phyloP scores from a whole-genome alignment of 2,329 filamentous ascomycete genomes.

The Apiospora marii region DNA sequence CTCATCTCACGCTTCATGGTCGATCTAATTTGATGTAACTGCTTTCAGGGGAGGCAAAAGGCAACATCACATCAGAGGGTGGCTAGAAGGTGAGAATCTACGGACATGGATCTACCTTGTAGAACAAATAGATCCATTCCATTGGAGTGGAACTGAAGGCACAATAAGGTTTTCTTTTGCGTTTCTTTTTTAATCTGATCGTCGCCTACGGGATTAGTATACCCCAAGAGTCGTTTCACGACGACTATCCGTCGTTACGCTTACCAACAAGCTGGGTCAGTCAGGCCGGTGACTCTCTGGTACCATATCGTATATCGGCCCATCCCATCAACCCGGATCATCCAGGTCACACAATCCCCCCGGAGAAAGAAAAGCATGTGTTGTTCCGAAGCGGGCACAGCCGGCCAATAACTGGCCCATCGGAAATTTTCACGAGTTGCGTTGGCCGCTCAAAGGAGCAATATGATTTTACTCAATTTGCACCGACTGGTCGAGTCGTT shows the following conservation, averaged over 20 bases:
- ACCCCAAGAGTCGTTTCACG: slow-evolving; percentile 1
- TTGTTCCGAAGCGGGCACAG: neutral
- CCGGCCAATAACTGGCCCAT: neutral
- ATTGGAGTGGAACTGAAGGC: slow-evolving; percentile 8
- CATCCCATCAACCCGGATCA: neutral
- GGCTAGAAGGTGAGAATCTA: neutral
- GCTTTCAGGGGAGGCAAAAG: neutral
- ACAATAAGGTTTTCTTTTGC: slow-evolving; percentile 12
- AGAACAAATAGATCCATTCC: neutral
- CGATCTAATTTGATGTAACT: neutral
- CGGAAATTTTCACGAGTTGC: neutral
- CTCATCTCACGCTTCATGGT: neutral
- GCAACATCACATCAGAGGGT: neutral
- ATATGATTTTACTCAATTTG: neutral
- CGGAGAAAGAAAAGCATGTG: neutral
- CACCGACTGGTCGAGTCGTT: slow-evolving; percentile 12
- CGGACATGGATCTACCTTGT: neutral
- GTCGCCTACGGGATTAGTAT: neutral
- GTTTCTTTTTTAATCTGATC: neutral
- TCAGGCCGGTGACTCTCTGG: neutral
- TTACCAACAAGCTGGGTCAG: slow-evolving; percentile 14
- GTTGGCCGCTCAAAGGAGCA: neutral
- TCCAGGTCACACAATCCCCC: neutral
- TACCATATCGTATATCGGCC: neutral
- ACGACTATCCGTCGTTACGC: neutral